Evolutionary conservation across 164 flowering plant species (phyloP), one percentile per base, ranked within the genome.

Genomic region (Umbellularia californica): DNA sequence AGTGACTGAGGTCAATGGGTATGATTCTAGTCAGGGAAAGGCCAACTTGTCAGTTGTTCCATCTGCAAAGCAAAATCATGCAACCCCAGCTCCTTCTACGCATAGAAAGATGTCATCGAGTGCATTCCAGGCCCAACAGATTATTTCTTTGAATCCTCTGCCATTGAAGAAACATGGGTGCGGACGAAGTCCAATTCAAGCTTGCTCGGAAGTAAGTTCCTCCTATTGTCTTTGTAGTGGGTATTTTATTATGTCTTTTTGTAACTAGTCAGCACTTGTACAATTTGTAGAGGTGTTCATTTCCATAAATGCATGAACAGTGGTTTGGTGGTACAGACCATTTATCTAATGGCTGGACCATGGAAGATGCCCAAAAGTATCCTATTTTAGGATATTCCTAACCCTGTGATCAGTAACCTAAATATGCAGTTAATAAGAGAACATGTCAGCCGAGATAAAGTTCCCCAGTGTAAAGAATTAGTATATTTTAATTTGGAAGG

Each of bases 161-260:
- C 99, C 99, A 73, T 75, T 96, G 80, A 96, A 96, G 87, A 96
- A 96, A 77, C 99, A 96, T 84, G 98, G 94, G 68, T 96, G 99
- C 83, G 95, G 89, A 24, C 87, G 99, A 85, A 76, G 84, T 70
- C 94, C 95, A 0, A 89, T 96, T 64, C 93, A 88, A 33, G 85
- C 69, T 81, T 96, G 99, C 87, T 84, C 92, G 13, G 99, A 96
- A 97, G 99, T 92, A 70, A 83, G 82, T 78, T 70, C 23, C 4
- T 35, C 47, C 3, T 28, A 12, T 28, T 67, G 0, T 55, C 2
- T 55, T 20, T 15, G n/a, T 55, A 55, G 60, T 15, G n/a, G 60
- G 17, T 55, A 55, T 20, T 55, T 3, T 55, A 15, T 20, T 55
- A 17, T 15, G n/a, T 55, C n/a, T 55, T 3, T 19, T 55, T 5